A percentile compares a stretch with the other conserved stretches of the same genome.
Conservation (phyloP, 345 rosid genomes). For the Angophora floribunda region DNA sequence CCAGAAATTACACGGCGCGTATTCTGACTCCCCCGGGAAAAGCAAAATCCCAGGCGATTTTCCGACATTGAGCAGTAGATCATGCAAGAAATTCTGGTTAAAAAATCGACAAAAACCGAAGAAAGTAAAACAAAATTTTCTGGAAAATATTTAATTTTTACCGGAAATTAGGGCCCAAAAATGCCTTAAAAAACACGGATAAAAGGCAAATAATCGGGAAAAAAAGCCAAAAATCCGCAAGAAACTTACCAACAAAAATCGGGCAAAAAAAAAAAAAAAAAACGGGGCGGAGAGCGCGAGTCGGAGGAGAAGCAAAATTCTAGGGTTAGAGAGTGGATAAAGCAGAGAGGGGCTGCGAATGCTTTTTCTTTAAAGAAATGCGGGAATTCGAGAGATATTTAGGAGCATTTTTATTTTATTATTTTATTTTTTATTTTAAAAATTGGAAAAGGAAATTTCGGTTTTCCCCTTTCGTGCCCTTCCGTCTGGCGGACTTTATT, state of each 20-base stretch:
- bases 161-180: background rate
- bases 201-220: background rate
- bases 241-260: conserved; percentile 22
- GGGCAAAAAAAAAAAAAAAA: background rate
- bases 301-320: background rate
- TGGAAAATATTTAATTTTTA: background rate
- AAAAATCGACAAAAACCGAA: background rate
- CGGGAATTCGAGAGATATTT: background rate
- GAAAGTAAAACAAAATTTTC: background rate
- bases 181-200: background rate
- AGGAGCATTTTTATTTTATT: background rate
- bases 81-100: conserved; percentile 4
- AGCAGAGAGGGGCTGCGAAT: background rate
- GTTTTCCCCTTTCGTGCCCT: background rate
- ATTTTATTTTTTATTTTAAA: background rate
- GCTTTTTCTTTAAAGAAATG: background rate
- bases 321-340: background rate
- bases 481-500: background rate
- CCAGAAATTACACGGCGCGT: background rate
- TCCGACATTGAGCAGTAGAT: background rate
- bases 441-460: background rate
- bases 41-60: background rate
- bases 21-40: background rate
- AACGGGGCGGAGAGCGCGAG: background rate
- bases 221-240: background rate